phyloP scores from a whole-genome alignment of 257 asterid genomes.

The Salvia rosmarinus region DNA sequence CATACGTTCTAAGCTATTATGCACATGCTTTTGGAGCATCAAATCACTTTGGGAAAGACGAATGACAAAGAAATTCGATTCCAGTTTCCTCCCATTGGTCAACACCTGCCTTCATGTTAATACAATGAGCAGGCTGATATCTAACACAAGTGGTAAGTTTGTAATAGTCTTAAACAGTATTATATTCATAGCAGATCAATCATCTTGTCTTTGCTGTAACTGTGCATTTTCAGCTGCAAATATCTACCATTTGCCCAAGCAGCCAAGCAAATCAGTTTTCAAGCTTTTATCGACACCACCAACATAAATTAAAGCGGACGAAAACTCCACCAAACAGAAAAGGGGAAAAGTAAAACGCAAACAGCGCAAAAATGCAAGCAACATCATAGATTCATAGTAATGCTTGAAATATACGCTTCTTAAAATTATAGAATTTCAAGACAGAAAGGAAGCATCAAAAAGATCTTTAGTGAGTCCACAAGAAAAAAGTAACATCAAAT shows the following conservation, averaged over 20 bases:
- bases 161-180: background rate
- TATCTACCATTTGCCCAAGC: background rate
- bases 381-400: background rate
- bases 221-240: background rate
- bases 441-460: background rate
- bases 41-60: too few species aligned
- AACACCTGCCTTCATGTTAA: conserved; percentile 3
- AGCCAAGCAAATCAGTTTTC: background rate
- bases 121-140: background rate
- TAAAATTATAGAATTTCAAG: conserved; percentile 7
- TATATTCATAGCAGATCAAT: conserved; percentile 6
- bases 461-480: conserved; percentile 17
- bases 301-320: background rate
- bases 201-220: conserved; percentile 1
- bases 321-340: conserved; percentile 10
- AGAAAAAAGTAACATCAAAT: conserved; percentile 18
- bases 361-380: conserved; percentile 14
- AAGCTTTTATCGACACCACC: background rate
- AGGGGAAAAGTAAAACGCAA: conserved; percentile 1
- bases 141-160: background rate
- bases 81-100: background rate
- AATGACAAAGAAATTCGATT: background rate
- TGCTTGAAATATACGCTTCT: conserved; percentile 8
- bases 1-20: too few species aligned
- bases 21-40: too few species aligned